phyloP scores from a whole-genome alignment of 257 asterid genomes.

The Nicotiana attenuata region DNA sequence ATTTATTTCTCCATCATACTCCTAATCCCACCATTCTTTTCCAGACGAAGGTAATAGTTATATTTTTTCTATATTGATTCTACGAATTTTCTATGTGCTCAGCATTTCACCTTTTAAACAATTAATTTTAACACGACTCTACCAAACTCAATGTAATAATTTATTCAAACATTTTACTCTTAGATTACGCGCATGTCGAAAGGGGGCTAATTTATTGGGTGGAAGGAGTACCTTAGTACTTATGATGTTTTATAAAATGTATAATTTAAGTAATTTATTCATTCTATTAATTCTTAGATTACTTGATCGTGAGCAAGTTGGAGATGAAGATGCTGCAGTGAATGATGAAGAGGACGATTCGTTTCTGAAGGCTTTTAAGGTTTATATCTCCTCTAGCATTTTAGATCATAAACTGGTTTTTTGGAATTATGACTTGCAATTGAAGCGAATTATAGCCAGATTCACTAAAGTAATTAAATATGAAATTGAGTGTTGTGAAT shows the following conservation, averaged over 20 bases:
- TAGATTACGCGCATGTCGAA: not conserved
- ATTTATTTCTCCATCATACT: not conserved
- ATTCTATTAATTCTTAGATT: slow-evolving; percentile 40
- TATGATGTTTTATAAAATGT: not conserved
- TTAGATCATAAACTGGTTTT: not conserved
- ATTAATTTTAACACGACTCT: not conserved
- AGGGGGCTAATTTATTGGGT: not conserved
- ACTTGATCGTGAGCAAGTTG: slow-evolving; percentile 84
- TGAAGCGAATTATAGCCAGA: not conserved
- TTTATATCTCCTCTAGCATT: slow-evolving; percentile 18
- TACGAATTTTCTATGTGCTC: not conserved
- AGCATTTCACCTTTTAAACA: not conserved
- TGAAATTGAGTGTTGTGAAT: not conserved
- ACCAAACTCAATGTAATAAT: not conserved
- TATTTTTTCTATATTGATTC: not conserved
- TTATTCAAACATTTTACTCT: not conserved
- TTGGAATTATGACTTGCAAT: not conserved
- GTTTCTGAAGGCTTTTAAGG: slow-evolving; percentile 96
- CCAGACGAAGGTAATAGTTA: not conserved
- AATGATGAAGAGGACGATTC: slow-evolving; percentile 96
- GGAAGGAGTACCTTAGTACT: not conserved
- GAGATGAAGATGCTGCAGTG: slow-evolving; percentile 65
- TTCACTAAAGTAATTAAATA: not conserved
- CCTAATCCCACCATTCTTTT: not conserved
- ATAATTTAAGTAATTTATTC: not conserved